Percentiles rank a stretch among this genome's conserved stretches.
Conservation (phyloP, 2,329 filamentous ascomycete species). For the Cyphellophora attinorum region DNA sequence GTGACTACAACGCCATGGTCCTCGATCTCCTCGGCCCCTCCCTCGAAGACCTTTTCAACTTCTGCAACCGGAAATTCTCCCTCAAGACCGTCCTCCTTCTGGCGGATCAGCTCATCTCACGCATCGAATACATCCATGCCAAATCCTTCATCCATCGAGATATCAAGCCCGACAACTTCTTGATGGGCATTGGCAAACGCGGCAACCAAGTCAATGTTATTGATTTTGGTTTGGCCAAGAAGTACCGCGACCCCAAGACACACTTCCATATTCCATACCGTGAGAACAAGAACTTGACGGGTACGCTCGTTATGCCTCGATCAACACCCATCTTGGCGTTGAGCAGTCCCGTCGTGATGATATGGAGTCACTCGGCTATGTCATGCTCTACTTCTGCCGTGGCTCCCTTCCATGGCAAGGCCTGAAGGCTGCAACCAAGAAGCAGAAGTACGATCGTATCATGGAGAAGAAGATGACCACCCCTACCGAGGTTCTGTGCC, state of each 20-base stretch:
- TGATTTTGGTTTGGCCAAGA: constrained; percentile 98
- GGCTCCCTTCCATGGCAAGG: constrained; percentile 98
- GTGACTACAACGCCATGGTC: constrained; percentile 99
- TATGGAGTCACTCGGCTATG: constrained; percentile 97
- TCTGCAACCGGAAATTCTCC: constrained; percentile 99
- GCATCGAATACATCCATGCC: constrained; percentile 99
- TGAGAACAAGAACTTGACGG: constrained; percentile 99
- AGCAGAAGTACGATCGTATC: constrained; percentile 99
- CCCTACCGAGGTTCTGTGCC: constrained; percentile 90
- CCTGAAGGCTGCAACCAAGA: constrained; percentile 96
- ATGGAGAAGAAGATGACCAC: constrained; percentile 99
- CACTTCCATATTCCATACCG: constrained; percentile 99
- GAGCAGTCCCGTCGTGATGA: constrained; percentile 99
- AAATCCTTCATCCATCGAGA: constrained; percentile 99
- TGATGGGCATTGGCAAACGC: constrained; percentile 98
- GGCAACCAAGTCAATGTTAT: constrained; percentile 99
- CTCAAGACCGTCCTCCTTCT: constrained; percentile 95
- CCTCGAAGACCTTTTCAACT: constrained; percentile 98
- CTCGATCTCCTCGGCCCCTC: constrained; percentile 91
- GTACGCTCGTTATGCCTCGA: constrained; percentile 97
- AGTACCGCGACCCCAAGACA: constrained; percentile 98
- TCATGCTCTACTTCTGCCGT: constrained; percentile 99
- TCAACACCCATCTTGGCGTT: constrained; percentile 97
- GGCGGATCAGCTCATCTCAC: constrained; percentile 95
- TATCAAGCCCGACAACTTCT: constrained; percentile 99